Evolutionary conservation across 495 filamentous ascomycete species (phyloP), one percentile per base, ranked within the genome.

Genomic region (Neurospora sp.): DNA sequence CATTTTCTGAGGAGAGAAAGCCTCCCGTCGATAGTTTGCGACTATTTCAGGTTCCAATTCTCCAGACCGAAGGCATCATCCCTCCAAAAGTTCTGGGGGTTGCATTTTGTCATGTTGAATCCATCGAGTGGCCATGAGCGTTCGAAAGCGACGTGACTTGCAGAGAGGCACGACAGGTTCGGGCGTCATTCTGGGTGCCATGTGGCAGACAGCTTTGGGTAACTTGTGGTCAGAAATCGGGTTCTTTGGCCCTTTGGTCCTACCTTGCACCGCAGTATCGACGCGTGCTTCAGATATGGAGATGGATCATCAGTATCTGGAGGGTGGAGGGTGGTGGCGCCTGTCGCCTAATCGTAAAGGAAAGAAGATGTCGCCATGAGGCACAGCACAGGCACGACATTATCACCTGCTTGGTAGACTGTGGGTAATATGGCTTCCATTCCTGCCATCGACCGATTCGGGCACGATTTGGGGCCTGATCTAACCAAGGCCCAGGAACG

Each of bases 271-370:
- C 39, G 62, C 42, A n/a, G 74, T 73, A 72, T 39, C 71, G 49
- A 71, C 71, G 75, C 74, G 71, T 73, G 74, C 73, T 72, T 70
- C 49, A 60, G 49, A 60, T 40, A 49, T 73, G 74, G 74, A 37
- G 69, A 31, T 12, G 46, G 71, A 44, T 39, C 39, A 44, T 44
- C 42, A 72, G 10, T 54, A 41, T 41, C 40, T 41, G 12, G 46
- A 54, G 9, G 46, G 46, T 20, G 44, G 44, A 49, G 8, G 18
- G 9, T 44, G 41, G 42, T 27, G 49, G 23, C 20, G 49, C 20
- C 20, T 60, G 49, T 54, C 46, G 20, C 46, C n/a, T 60, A 31
- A 27, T 60, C 49, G 49, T 31, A 0, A 60, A 60, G 49, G 23
- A 16, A 14, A 27, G 23, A 14, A 27, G 23, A 31, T 31, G 23